Evolutionary conservation across 2,329 filamentous ascomycete species (phyloP).

Genomic region (Apiospora saccharicola): DNA sequence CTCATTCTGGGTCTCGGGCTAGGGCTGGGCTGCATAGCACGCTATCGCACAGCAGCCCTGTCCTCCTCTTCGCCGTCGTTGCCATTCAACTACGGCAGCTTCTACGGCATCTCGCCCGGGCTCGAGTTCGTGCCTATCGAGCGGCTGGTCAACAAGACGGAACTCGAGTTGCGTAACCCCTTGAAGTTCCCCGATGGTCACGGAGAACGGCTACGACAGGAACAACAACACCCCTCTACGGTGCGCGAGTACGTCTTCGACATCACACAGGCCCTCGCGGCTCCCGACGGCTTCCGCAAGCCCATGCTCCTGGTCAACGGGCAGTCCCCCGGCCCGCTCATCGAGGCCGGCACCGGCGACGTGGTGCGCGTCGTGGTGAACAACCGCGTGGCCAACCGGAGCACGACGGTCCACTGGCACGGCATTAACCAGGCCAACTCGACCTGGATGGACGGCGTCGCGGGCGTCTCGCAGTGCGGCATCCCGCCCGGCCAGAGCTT

Average conservation of each 20-base stretch:
- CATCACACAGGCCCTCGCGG: conserved; percentile 41
- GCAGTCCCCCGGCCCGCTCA: conserved; percentile 52
- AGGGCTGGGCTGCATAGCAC: conserved; percentile 25
- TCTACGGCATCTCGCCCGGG: conserved; percentile 34
- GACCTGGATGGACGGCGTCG: conserved; percentile 71
- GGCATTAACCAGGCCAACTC: conserved; percentile 71
- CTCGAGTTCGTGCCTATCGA: conserved; percentile 36
- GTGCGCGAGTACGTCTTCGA: conserved; percentile 44
- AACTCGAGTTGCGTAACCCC: conserved; percentile 39
- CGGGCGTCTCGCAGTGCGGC: conserved; percentile 66
- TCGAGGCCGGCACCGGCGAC: conserved; percentile 54
- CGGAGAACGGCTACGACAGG: background rate
- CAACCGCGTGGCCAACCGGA: conserved; percentile 46
- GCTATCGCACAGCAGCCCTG: background rate
- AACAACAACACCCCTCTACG: conserved; percentile 14
- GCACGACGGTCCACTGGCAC: conserved; percentile 72
- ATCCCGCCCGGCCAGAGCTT: conserved; percentile 63
- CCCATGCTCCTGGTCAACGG: conserved; percentile 50
- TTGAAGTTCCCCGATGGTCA: conserved; percentile 32
- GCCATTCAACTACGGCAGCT: conserved; percentile 30
- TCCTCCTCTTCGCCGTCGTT: background rate
- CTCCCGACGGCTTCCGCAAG: conserved; percentile 47
- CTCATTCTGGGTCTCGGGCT: conserved; percentile 36
- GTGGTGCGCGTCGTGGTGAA: conserved; percentile 49
- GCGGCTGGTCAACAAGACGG: conserved; percentile 37